Evolutionary conservation across 768 basidiomycete species (phyloP), one percentile per base, ranked within the genome.

Genomic region (Podaxis sp.): DNA sequence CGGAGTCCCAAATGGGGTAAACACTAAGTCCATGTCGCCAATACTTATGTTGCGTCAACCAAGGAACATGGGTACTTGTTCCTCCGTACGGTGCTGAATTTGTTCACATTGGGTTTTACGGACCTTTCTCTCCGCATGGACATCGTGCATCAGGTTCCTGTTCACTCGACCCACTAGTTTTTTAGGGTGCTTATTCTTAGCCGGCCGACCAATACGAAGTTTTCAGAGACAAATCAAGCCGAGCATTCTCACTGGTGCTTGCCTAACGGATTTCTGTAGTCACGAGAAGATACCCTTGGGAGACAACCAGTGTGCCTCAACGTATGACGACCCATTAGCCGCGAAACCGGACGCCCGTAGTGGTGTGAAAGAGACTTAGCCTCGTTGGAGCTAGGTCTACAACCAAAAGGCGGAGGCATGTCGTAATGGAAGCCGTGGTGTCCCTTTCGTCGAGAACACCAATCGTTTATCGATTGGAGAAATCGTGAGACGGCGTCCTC

Each of bases 181-280:
- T 51, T 40, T n/a, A 17, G 36, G 37, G 36, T 15, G 29, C 36
- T 59, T 51, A 59, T 59, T 59, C 33, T 51, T 50, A 36, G 49
- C n/a, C 9, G 36, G 25, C 36, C 49, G 15, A 27, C 58, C 37
- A 59, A 51, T 52, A n/a, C 49, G 49, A 59, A 40, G 19, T 24
- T 12, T 24, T n/a, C 36, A 25, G 58, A 52, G 33, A 59, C 38
- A 59, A 27, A 59, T 59, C 58, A 50, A 52, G 50, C 37, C 24
- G 38, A 2, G 37, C 22, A 13, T 40, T 59, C 58, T 40, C 58
- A 59, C 36, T 40, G 15, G 36, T 24, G 24, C 15, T 40, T 8
- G 49, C 37, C 49, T 25, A 37, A 59, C 49, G 57, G 57, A 37
- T n/a, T 46, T 50, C 46, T 8, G 36, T 59, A 49, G 47, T 37